These are phyloP conservation scores for Sclerotinia glacialis DNA, from an alignment of 2,329 filamentous ascomycete species.

Conservation along the genomic window DNA sequence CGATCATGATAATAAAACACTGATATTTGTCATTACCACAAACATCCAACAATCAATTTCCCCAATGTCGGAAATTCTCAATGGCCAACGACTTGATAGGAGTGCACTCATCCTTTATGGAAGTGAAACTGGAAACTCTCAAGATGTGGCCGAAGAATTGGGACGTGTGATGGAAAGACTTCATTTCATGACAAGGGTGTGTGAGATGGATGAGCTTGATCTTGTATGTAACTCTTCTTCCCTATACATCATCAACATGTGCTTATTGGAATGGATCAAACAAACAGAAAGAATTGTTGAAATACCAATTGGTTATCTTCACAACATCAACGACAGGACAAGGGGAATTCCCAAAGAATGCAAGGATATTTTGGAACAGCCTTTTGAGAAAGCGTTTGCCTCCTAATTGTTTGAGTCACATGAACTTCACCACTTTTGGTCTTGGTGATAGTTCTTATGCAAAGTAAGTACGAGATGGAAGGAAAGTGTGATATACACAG, in stretches of 20 bases:
- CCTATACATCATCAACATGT: conserved; percentile 20
- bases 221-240: conserved; percentile 56
- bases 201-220: conserved; percentile 70
- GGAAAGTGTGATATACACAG: background rate
- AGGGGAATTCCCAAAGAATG: conserved; percentile 86
- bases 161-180: conserved; percentile 71
- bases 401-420: conserved; percentile 61
- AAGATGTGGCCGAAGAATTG: conserved; percentile 86
- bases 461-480: conserved; percentile 55
- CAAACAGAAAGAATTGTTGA: conserved; percentile 50
- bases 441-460: conserved; percentile 93
- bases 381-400: conserved; percentile 76
- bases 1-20: background rate
- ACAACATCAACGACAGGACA: conserved; percentile 91
- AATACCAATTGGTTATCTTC: conserved; percentile 65
- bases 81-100: conserved; percentile 39
- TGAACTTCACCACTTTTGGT: conserved; percentile 83
- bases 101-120: conserved; percentile 79
- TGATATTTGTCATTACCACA: background rate
- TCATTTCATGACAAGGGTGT: conserved; percentile 71
- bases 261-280: conserved; percentile 27
- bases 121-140: conserved; percentile 90
- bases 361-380: conserved; percentile 77
- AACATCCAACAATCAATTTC: background rate
- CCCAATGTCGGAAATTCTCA: conserved; percentile 11